phyloP scores from a whole-genome alignment of 2,329 filamentous ascomycete genomes.

The Diaporthe sp. region DNA sequence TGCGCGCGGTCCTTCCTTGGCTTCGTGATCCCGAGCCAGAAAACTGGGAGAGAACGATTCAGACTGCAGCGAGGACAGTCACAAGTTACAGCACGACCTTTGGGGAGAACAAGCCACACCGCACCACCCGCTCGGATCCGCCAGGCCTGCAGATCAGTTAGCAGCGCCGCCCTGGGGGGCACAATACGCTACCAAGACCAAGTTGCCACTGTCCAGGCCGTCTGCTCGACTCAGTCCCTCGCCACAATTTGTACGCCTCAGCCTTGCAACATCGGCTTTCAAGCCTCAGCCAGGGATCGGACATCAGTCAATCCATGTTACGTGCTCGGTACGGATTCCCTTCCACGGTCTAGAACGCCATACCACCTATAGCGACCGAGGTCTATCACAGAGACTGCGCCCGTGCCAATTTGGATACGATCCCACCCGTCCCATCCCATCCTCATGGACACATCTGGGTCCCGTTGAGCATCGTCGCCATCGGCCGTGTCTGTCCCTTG shows the following conservation, averaged over 20 bases:
- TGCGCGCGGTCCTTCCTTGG: neutral
- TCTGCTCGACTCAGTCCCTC: conserved; percentile 16
- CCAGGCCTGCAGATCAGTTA: conserved; percentile 31
- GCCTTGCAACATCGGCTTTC: conserved; percentile 26
- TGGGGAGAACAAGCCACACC: conserved; percentile 6
- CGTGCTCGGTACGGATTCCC: conserved; percentile 21
- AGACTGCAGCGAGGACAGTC: neutral
- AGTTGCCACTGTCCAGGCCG: conserved; percentile 11
- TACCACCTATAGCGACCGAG: conserved; percentile 31
- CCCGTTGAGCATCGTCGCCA: conserved; percentile 31
- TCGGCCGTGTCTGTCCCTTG: conserved; percentile 27
- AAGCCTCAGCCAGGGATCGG: conserved; percentile 39
- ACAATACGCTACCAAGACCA: neutral
- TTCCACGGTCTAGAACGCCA: conserved; percentile 37
- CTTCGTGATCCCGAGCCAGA: neutral
- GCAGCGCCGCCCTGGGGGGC: conserved; percentile 1
- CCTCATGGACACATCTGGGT: conserved; percentile 34
- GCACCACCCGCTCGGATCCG: conserved; percentile 5
- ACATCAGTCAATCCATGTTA: conserved; percentile 38
- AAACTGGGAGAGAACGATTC: neutral
- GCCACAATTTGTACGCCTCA: conserved; percentile 37
- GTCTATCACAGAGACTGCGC: conserved; percentile 33
- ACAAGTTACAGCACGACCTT: neutral
- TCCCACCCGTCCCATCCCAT: conserved; percentile 2
- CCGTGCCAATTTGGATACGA: conserved; percentile 27